phyloP scores from a whole-genome alignment of 495 filamentous ascomycete genomes.

The Neurospora sp. region DNA sequence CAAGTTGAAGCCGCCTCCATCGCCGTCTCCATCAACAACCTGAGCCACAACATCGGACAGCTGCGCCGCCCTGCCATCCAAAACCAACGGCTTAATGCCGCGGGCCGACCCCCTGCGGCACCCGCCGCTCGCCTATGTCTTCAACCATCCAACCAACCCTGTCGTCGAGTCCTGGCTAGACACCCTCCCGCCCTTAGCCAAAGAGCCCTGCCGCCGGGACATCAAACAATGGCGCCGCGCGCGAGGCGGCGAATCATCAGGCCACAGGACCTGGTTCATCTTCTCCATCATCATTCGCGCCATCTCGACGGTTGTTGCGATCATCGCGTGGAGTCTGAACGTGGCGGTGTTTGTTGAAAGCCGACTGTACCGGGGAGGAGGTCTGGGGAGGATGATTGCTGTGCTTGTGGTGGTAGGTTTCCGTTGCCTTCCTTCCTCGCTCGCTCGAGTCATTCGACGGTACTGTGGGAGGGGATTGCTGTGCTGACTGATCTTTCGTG shows the following conservation, averaged over 20 bases:
- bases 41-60: neutral
- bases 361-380: neutral
- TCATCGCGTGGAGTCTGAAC: neutral
- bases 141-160: conserved; percentile 1
- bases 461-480: neutral
- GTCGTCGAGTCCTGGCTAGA: conserved; percentile 20
- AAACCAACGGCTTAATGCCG: neutral
- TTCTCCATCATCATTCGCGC: conserved; percentile 9
- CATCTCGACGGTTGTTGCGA: conserved; percentile 8
- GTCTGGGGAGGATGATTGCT: neutral
- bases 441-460: neutral
- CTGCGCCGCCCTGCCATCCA: neutral
- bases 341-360: conserved; percentile 1
- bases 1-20: neutral
- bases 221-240: conserved; percentile 3
- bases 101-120: neutral
- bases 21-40: neutral
- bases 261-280: conserved; percentile 2
- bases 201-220: conserved; percentile 14
- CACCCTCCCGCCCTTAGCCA: conserved; percentile 7
- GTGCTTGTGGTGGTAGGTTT: conserved; percentile 4
- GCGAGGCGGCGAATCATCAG: neutral
- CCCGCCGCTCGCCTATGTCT: neutral
- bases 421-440: neutral
- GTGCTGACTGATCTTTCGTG: neutral